phyloP scores from a whole-genome alignment of 768 basidiomycete species.

The Gelatoporia subvermispora region DNA sequence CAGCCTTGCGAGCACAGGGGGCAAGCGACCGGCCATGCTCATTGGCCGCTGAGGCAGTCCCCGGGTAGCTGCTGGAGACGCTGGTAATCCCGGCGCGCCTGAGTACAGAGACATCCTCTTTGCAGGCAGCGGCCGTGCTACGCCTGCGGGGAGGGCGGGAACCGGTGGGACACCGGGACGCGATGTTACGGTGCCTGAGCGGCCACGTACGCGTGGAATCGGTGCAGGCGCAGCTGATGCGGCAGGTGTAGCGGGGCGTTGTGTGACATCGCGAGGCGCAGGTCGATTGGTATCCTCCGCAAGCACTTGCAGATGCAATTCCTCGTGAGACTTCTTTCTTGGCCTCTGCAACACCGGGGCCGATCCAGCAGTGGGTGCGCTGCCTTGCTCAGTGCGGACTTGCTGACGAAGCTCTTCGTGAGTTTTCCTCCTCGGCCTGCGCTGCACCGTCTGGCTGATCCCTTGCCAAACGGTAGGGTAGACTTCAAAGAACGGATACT shows the following conservation, averaged over 20 bases:
- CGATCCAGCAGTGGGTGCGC: not conserved
- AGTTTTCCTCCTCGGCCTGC: conserved; percentile 1
- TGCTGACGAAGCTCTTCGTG: conserved; percentile 16
- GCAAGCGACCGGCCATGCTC: too few species aligned
- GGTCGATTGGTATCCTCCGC: not conserved
- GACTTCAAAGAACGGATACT: conserved; percentile 20
- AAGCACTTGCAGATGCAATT: conserved; percentile 4
- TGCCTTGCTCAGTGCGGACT: conserved; percentile 1
- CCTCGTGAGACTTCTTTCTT: not conserved
- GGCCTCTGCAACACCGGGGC: not conserved
- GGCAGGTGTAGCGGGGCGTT: not conserved
- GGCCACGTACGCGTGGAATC: conserved; percentile 4
- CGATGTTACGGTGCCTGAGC: conserved; percentile 11
- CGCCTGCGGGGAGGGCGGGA: not conserved
- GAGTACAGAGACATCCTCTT: conserved; percentile 1
- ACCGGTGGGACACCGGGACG: conserved; percentile 3
- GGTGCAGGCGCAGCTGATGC: not conserved
- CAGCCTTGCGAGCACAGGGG: too few species aligned
- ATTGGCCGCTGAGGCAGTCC: not conserved
- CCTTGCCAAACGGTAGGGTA: conserved; percentile 10
- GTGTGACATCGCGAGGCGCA: not conserved
- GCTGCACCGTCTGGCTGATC: too few species aligned
- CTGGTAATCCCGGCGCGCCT: conserved; percentile 14
- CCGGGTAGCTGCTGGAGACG: conserved; percentile 16
- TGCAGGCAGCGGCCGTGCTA: not conserved